Conservation (phyloP, 164 flowering plant genomes). For the Magnolia changhungtana region DNA sequence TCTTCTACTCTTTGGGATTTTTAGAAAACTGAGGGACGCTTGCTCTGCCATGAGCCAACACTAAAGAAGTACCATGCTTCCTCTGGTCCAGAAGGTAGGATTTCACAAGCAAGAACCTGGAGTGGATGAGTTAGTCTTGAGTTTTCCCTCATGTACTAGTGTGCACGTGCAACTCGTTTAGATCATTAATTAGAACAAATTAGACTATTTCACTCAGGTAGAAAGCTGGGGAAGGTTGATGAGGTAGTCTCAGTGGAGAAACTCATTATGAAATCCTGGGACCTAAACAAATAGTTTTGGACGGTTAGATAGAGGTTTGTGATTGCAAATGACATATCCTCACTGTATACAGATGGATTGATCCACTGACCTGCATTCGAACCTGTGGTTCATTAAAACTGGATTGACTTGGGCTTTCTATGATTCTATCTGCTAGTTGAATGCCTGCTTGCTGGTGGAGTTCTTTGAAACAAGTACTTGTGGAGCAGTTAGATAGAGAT, state of each 20-base stretch:
- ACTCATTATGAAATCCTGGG: background rate
- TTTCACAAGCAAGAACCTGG: too few relatives aligned
- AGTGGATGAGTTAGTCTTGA: too few relatives aligned
- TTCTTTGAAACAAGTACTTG: too few relatives aligned
- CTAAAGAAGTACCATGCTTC: too few relatives aligned
- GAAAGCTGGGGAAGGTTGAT: background rate
- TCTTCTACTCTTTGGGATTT: too few relatives aligned
- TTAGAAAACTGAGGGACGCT: too few relatives aligned
- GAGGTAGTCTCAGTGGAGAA: background rate
- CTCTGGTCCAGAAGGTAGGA: too few relatives aligned
- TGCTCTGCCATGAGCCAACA: too few relatives aligned
- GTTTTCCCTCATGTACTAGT: too few relatives aligned
- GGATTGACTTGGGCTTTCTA: background rate
- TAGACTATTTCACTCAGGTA: background rate
- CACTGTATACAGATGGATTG: background rate
- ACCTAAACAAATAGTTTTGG: background rate
- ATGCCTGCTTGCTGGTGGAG: too few relatives aligned
- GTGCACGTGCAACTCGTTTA: too few relatives aligned
- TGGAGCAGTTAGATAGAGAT: background rate
- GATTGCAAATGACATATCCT: background rate
- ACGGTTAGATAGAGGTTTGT: background rate
- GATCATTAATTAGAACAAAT: background rate
- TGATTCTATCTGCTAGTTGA: too few relatives aligned
- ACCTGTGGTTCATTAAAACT: background rate
- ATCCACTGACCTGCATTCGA: background rate